Base-by-base conservation (phyloP, 345 rosid genomes). In the Eucalyptus melliodora region DNA sequence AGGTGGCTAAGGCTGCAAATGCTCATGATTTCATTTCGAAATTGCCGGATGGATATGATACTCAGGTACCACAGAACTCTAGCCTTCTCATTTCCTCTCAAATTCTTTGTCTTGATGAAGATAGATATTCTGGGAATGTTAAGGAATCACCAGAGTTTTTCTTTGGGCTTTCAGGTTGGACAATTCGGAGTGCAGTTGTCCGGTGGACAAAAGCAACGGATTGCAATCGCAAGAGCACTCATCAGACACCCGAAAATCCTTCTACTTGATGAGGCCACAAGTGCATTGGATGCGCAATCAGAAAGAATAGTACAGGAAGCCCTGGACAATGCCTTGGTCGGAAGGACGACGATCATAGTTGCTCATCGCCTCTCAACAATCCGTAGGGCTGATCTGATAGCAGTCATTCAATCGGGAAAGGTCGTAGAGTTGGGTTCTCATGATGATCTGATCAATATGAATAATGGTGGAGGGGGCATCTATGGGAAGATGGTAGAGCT, bases 181-280 rank as follows among this genome's bases (percentile, higher is more conserved):
- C 95, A 95, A 86, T 89, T 92, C 5, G 95, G 95, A 45, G 56
- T 92, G 56, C 95, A 93, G 87, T 89, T 95, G 88, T 95, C 95
- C 24, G 94, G 95, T 34, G 95, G 96, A 56, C 94, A 94, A 65
- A 95, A 95, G 91, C 96, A 95, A 90, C 92, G 93, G 92, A 92
- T 94, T 59, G 94, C 96, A 5, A 94, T 94, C 88, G 96, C 95
- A 50, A 92, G 95, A 87, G 96, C 96, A n/a, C 90, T 95, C 86
- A 90, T 94, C 56, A 87, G 93, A 86, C 92, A 93, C 89, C 95
- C 94, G 23, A 95, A 89, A 87, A 91, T 94, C 34, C 93, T 94
- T 56, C 91, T 95, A n/a, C 93, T 93, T 16, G 92, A 92, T 59
- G 93, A 91, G 89, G 92, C 93, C 59, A 92, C 95, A 19, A 95